These are phyloP conservation scores for Andalucia godoyi DNA, from an alignment of 78 protist genomes.

Conservation along the genomic window DNA sequence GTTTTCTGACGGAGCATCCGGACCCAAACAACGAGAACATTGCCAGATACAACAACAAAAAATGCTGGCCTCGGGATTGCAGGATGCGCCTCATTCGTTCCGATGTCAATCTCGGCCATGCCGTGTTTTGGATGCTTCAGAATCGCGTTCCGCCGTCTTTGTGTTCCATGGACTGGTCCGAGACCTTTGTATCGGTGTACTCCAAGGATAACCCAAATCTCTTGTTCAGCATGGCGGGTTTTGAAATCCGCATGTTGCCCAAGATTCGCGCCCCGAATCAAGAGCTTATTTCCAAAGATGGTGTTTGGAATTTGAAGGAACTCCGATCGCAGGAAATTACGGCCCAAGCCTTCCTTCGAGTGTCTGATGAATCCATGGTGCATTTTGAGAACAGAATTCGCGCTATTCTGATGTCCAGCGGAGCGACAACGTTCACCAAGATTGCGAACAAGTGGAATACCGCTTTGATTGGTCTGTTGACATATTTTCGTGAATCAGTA, in stretches of 20 bases:
- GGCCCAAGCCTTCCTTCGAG: slow-evolving; percentile 93
- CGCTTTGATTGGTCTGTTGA: slow-evolving; percentile 90
- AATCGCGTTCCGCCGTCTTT: slow-evolving; percentile 93
- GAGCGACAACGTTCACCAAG: slow-evolving; percentile 97
- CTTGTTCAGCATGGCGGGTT: slow-evolving; percentile 92
- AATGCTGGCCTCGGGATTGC: slow-evolving; percentile 98
- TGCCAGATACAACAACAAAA: slow-evolving; percentile 95
- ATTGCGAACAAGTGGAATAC: slow-evolving; percentile 99
- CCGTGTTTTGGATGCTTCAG: slow-evolving; percentile 94
- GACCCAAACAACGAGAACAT: slow-evolving; percentile 99
- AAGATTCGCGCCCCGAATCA: slow-evolving; percentile 54
- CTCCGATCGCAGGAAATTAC: slow-evolving; percentile 84
- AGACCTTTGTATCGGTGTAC: slow-evolving; percentile 87
- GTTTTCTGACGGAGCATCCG: slow-evolving; percentile 97
- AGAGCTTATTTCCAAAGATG: slow-evolving; percentile 69
- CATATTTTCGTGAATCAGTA: slow-evolving; percentile 96
- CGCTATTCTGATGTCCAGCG: slow-evolving; percentile 92
- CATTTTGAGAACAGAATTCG: slow-evolving; percentile 91
- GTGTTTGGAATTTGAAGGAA: slow-evolving; percentile 96
- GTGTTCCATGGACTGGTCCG: slow-evolving; percentile 85
- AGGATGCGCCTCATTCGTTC: slow-evolving; percentile 98
- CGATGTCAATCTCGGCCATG: slow-evolving; percentile 98
- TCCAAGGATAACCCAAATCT: slow-evolving; percentile 95
- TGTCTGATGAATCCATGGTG: slow-evolving; percentile 64
- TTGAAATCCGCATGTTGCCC: slow-evolving; percentile 95